A percentile compares a stretch with the other conserved stretches of the same genome.
These are phyloP conservation scores for Venturia pyrina DNA, from an alignment of 2,329 filamentous ascomycete genomes.

Conservation along the genomic window DNA sequence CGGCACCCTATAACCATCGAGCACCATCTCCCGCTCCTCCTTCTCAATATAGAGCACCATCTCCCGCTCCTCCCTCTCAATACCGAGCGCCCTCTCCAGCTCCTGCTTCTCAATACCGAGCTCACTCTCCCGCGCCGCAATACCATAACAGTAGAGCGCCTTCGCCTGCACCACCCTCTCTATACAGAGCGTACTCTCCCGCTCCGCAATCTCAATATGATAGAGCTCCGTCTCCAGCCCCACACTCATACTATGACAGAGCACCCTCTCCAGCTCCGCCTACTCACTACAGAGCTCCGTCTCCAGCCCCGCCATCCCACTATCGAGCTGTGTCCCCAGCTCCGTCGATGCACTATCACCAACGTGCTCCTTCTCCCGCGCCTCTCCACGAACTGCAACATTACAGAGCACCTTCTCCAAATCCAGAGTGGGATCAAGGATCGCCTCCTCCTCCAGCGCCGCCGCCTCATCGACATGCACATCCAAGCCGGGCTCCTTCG, in stretches of 20 bases:
- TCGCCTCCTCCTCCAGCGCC: constrained; percentile 74
- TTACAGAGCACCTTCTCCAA: constrained; percentile 26
- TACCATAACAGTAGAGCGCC: constrained; percentile 20
- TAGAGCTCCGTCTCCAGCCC: constrained; percentile 16
- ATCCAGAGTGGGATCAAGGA: constrained; percentile 33
- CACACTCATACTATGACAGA: constrained; percentile 12
- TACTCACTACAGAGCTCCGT: constrained; percentile 23
- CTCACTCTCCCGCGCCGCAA: constrained; percentile 11
- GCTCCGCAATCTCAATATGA: constrained; percentile 19
- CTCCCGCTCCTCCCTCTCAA: constrained; percentile 10
- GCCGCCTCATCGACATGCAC: constrained; percentile 60
- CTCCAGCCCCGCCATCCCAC: constrained; percentile 23
- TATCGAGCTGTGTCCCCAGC: constrained; percentile 14
- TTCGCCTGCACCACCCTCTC: background rate
- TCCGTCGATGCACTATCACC: constrained; percentile 1
- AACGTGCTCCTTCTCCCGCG: constrained; percentile 13
- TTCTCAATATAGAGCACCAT: constrained; percentile 24
- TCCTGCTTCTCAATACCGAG: constrained; percentile 21
- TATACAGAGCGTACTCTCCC: constrained; percentile 20
- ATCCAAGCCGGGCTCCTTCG: constrained; percentile 36
- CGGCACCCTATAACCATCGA: constrained; percentile 17
- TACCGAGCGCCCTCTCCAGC: constrained; percentile 19
- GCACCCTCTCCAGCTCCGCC: constrained; percentile 19
- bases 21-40: constrained; percentile 20
- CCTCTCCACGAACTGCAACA: constrained; percentile 17